Percentiles rank a stretch among this genome's conserved stretches.
Evolutionary conservation across 768 basidiomycete genomes (phyloP).

Genomic region (Trametes cubensis): DNA sequence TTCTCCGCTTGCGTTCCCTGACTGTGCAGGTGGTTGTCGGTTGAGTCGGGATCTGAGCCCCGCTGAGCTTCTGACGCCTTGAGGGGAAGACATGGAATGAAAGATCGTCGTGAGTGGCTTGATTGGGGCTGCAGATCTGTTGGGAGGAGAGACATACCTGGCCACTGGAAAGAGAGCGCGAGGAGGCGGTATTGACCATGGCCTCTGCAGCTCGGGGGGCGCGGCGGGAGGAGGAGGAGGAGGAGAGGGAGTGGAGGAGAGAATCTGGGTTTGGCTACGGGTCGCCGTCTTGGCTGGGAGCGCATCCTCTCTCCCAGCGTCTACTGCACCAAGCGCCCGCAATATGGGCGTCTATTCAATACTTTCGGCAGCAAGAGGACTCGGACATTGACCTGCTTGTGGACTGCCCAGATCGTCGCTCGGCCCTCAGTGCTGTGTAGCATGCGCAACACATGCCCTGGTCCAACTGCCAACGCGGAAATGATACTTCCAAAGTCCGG

Average conservation of each 20-base stretch:
- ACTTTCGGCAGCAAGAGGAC: neutral
- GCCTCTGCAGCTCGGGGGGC: conserved; percentile 19
- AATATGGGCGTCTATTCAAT: conserved; percentile 14
- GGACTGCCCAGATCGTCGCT: neutral
- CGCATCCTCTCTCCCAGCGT: neutral
- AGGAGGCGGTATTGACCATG: conserved; percentile 18
- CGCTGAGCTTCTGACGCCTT: conserved; percentile 23
- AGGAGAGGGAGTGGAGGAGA: neutral
- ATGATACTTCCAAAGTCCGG: neutral
- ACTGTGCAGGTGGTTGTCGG: conserved; percentile 4
- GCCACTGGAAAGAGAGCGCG: conserved; percentile 10
- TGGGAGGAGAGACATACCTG: conserved; percentile 10
- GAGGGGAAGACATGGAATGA: conserved; percentile 8
- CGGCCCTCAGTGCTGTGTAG: conserved; percentile 12
- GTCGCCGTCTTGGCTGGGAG: neutral
- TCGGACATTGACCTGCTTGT: neutral
- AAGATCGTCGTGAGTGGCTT: conserved; percentile 14
- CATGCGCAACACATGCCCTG: neutral
- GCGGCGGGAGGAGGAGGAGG: conserved; percentile 3
- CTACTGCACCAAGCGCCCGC: conserved; percentile 3
- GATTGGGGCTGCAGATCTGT: neutral
- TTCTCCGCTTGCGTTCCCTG: conserved; percentile 8
- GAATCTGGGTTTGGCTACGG: neutral
- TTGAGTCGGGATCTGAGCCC: conserved; percentile 14
- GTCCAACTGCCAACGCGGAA: neutral